Percentiles rank a stretch among this genome's conserved stretches.
Conservation (phyloP, 2,329 filamentous ascomycete genomes). For the Pseudopyricularia javanii region DNA sequence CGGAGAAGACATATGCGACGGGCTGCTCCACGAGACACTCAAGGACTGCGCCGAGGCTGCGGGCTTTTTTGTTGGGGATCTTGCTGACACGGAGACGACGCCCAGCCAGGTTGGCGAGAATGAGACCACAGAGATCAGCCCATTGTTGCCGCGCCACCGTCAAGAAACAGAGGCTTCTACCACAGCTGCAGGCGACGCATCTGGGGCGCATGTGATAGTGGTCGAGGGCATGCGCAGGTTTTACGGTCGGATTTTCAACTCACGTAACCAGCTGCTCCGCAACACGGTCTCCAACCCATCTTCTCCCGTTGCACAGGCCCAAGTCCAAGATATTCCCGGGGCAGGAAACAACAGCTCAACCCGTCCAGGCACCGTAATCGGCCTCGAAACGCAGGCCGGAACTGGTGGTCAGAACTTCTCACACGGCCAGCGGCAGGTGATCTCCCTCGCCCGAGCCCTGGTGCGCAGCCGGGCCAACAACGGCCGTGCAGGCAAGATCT, state of each 20-base stretch:
- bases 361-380: conserved; percentile 10
- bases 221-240: not conserved
- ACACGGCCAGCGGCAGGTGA: conserved; percentile 44
- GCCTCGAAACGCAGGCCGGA: conserved; percentile 33
- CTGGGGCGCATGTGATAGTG: not conserved
- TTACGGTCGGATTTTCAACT: not conserved
- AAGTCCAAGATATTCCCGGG: not conserved
- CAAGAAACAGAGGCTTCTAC: not conserved
- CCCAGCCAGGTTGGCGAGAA: not conserved
- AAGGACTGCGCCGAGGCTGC: conserved; percentile 49
- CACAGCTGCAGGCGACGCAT: not conserved
- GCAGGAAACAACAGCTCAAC: not conserved
- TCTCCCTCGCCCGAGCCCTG: conserved; percentile 43
- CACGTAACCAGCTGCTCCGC: not conserved
- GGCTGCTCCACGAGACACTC: conserved; percentile 44
- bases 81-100: not conserved
- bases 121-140: conserved; percentile 5
- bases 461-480: conserved; percentile 20
- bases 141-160: conserved; percentile 4
- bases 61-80: not conserved
- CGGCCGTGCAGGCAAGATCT: conserved; percentile 31
- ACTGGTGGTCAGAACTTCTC: conserved; percentile 43
- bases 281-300: no score
- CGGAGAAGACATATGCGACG: conserved; percentile 40
- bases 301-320: not conserved